A percentile compares a stretch with the other conserved stretches of the same genome.
phyloP scores from a whole-genome alignment of 75 land plant genomes.

The Picea glauca region DNA sequence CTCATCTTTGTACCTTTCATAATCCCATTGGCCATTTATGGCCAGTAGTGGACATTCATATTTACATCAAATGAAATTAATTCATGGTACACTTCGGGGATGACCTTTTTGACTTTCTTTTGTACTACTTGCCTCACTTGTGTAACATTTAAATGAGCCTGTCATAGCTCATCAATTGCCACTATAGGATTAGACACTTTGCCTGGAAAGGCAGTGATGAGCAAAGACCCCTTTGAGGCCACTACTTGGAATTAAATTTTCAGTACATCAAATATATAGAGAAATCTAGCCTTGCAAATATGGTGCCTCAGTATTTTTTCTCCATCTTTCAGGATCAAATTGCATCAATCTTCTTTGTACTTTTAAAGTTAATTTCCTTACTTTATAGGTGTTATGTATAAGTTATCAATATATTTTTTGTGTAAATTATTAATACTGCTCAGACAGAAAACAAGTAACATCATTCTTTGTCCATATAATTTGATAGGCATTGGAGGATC shows the following conservation, averaged over 20 bases:
- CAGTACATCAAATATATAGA: neutral
- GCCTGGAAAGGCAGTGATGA: neutral
- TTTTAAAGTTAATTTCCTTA: neutral
- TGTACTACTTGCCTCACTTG: too few species aligned
- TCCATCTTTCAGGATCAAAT: neutral
- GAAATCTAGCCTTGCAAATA: neutral
- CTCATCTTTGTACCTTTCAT: too few species aligned
- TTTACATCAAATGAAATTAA: too few species aligned
- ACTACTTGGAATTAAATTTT: too few species aligned
- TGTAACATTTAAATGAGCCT: too few species aligned
- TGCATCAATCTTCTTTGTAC: neutral
- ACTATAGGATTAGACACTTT: neutral
- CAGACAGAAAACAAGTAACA: neutral
- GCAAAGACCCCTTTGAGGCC: neutral
- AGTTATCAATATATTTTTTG: neutral
- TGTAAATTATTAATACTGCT: neutral
- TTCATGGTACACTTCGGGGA: too few species aligned
- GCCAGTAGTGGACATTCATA: too few species aligned
- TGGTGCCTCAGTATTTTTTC: neutral
- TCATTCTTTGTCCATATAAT: neutral
- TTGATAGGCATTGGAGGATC: constrained; percentile 84
- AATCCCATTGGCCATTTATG: too few species aligned
- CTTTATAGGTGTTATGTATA: neutral
- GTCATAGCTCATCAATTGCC: neutral
- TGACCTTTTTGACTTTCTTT: too few species aligned